Evolutionary conservation across 2,329 filamentous ascomycete species (phyloP), one percentile per base, ranked within the genome.

Genomic region (Penicillium oxalicum): DNA sequence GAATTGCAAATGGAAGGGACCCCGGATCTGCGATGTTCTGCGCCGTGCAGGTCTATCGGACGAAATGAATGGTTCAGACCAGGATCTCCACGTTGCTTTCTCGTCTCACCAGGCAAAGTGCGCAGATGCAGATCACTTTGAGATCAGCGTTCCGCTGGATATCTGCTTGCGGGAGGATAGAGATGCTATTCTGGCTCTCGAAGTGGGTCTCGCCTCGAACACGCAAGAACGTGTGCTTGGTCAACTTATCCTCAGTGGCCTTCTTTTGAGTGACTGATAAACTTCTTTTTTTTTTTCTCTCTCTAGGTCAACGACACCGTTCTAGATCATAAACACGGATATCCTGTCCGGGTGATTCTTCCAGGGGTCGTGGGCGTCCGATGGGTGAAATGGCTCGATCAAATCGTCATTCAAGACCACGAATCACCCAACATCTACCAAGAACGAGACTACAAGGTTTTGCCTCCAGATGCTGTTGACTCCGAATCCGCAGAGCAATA

Each of bases 111-210:
- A 77, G 50, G 74, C 72, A 2, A 64, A 70, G n/a, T 76, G 71
- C 36, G 74, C 82, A 60, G 76, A 81, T 2, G 79, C 80, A 50
- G 68, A 69, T n/a, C 82, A 74, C 69, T 84, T 82, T 59, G 80
- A 80, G 7, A 75, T 73, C 12, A 77, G 74, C 47, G 77, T 82
- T 38, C 69, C 74, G n/a, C 60, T 80, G 18, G 63, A 62, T 18
- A 66, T 75, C 46, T 75, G 70, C 40, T 59, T 78, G 64, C 57
- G 66, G 32, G 57, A 61, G 24, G 70, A 71, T 32, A 70, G 69
- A 39, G 75, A 76, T 44, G 70, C 73, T 35, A 70, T 78, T 49
- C 55, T 79, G 24, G 76, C 75, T 8, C 59, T 77, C 38, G 71
- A 77, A 60, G 73, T 74, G 57, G 43, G 64, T 45, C 9, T 7